phyloP scores from a whole-genome alignment of 2,329 filamentous ascomycete species.

The Emydomyces testavorans region DNA sequence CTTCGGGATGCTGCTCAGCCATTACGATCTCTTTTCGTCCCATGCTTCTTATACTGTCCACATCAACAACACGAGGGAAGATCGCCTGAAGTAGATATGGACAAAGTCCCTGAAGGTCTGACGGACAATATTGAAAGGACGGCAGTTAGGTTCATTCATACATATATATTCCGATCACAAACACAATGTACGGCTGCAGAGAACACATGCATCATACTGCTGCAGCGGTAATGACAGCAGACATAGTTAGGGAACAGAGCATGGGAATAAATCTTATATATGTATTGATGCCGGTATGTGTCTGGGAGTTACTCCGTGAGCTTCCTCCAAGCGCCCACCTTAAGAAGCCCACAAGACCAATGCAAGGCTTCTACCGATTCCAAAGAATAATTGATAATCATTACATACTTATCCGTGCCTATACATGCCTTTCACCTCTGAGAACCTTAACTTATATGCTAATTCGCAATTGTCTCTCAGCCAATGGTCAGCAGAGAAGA shows the following conservation, averaged over 20 bases:
- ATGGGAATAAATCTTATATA: background rate
- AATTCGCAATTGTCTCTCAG: background rate
- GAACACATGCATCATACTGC: background rate
- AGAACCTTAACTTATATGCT: too few relatives aligned
- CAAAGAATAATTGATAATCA: background rate
- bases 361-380: background rate
- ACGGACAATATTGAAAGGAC: background rate
- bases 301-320: background rate
- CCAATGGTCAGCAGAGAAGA: constrained; percentile 1
- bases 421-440: too few relatives aligned
- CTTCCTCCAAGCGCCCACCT: constrained; percentile 2
- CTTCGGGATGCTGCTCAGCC: constrained; percentile 18
- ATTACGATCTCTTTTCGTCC: background rate
- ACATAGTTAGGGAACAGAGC: too few relatives aligned
- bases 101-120: background rate
- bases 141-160: background rate
- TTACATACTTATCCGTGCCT: too few relatives aligned
- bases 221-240: too few relatives aligned
- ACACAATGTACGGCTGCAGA: background rate
- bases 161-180: background rate
- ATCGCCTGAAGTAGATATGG: too few relatives aligned
- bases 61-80: background rate
- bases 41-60: constrained; percentile 1
- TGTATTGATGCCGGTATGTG: background rate
- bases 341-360: background rate